A percentile compares a stretch with the other conserved stretches of the same genome.
phyloP scores from a whole-genome alignment of 495 filamentous ascomycete genomes.

The Saxispiralis lemnorum region DNA sequence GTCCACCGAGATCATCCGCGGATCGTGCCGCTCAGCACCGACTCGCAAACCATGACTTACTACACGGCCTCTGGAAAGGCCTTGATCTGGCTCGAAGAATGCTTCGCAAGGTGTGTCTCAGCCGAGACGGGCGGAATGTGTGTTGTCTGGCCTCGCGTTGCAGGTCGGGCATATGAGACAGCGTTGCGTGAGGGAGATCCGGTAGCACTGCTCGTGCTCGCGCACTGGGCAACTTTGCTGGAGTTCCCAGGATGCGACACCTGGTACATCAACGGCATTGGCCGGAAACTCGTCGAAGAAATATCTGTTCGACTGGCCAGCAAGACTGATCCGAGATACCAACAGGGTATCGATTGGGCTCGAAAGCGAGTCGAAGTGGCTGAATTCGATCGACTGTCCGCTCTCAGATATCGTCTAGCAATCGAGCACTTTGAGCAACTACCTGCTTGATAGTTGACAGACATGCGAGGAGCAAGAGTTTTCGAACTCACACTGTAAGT shows the following conservation, averaged over 20 bases:
- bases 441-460: no score
- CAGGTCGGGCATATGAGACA: not conserved
- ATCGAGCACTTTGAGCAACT: no score
- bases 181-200: not conserved
- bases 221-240: not conserved
- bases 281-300: not conserved
- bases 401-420: no score
- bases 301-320: not conserved
- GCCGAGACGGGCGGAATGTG: not conserved
- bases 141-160: not conserved
- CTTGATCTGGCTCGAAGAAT: not conserved
- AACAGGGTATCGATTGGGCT: not conserved
- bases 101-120: not conserved
- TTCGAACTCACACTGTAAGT: no score
- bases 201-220: not conserved
- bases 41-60: not conserved
- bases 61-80: not conserved
- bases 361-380: not conserved
- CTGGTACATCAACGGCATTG: not conserved
- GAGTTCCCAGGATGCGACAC: not conserved
- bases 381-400: no score
- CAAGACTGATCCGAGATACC: not conserved
- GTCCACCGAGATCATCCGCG: not conserved
- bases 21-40: not conserved
- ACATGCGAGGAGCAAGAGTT: no score